Evolutionary conservation across 2,329 filamentous ascomycete genomes (phyloP), one percentile per base, ranked within the genome.

Genomic region (Epichloe scottii): DNA sequence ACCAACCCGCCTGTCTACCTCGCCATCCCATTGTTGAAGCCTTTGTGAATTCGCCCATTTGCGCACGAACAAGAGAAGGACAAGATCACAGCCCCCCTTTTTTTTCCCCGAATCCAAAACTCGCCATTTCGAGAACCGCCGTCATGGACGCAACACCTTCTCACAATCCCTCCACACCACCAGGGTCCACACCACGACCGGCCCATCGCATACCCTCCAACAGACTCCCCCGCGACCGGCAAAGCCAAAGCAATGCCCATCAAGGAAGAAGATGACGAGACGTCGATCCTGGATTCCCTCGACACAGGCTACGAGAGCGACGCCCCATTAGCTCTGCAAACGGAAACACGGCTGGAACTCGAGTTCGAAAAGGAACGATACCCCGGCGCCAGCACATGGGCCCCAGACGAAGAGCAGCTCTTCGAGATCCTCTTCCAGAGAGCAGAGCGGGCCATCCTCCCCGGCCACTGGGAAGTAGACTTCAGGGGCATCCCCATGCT

Each of bases 351-450:
- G 7, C 49, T 48, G 10, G 66, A 73, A 52, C 71, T 78, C 61
- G 68, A 73, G 55, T 58, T 62, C 41, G 70, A 76, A 57, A 74
- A 70, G 60, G 51, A 57, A 30, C 57, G 62, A 1, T 72, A 69
- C 49, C 68, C 68, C 0, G 68, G 68, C 23, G 67, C 74, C 40
- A 69, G 68, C 44, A 64, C 69, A 50, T 80, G 77, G 75, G 68
- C 78, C 30, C 62, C 68, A 10, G 71, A 71, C n/a, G 77, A 79
- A 56, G 68, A 71, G 33, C 60, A 57, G 2, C 62, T 73, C 34
- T 73, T 72, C 50, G 67, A 71, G 56, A 64, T 69, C 38, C 55
- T 73, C 2, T 73, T 66, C 53, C 60, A 67, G 55, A 59, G 70
- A n/a, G 65, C 71, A 53, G 65, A 70, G 51, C 60, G 68, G 3